These are phyloP conservation scores for Sugiyamaella pinicola DNA, from an alignment of 1,139 yeast species.

Conservation along the genomic window DNA sequence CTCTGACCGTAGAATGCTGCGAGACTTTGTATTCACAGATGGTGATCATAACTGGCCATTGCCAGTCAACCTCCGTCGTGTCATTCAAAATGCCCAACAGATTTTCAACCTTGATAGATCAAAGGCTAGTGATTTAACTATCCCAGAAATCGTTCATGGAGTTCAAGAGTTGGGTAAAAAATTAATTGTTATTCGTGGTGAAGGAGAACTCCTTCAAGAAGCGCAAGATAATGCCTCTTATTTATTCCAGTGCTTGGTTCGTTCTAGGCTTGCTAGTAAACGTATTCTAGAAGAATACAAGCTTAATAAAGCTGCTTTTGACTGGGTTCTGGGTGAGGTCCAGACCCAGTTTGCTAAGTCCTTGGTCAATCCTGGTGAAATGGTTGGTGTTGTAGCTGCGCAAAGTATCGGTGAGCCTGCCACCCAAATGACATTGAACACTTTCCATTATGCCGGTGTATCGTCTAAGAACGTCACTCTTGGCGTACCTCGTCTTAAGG, in stretches of 20 bases:
- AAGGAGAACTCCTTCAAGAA: slow-evolving; percentile 68
- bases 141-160: slow-evolving; percentile 74
- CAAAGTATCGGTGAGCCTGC: slow-evolving; percentile 99
- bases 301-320: slow-evolving; percentile 81
- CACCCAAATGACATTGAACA: slow-evolving; percentile 97
- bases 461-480: slow-evolving; percentile 98
- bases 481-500: slow-evolving; percentile 99
- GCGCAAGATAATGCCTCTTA: slow-evolving; percentile 93
- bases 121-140: slow-evolving; percentile 85
- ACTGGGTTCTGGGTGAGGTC: slow-evolving; percentile 94
- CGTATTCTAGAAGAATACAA: slow-evolving; percentile 91
- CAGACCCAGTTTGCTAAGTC: slow-evolving; percentile 93
- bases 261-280: slow-evolving; percentile 89
- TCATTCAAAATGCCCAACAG: slow-evolving; percentile 95
- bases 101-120: slow-evolving; percentile 92
- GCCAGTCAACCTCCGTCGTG: slow-evolving; percentile 96
- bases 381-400: slow-evolving; percentile 99
- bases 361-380: slow-evolving; percentile 96
- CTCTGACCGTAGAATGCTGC: slow-evolving; percentile 75
- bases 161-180: slow-evolving; percentile 71
- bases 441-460: slow-evolving; percentile 99
- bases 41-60: slow-evolving; percentile 98
- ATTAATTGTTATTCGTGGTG: slow-evolving; percentile 81
- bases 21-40: slow-evolving; percentile 79
- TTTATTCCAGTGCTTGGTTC: slow-evolving; percentile 84